phyloP scores from a whole-genome alignment of 805 yeast species.

The Cyberlindnera sargentensis region DNA sequence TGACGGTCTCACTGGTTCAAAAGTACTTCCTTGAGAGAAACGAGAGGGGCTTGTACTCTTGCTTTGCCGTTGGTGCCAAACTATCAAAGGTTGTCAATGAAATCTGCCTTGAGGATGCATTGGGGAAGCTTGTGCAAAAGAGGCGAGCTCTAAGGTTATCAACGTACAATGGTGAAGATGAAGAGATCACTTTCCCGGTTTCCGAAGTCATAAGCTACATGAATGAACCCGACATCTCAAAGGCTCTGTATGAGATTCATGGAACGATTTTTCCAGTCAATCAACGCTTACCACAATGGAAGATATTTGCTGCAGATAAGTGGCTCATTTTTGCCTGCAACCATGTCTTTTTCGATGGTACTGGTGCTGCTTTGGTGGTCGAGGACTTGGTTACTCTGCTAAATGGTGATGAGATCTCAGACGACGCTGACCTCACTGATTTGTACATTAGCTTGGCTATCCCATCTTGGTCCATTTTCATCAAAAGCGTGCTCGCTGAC shows the following conservation, averaged over 20 bases:
- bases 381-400: slow-evolving; percentile 5
- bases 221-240: background rate
- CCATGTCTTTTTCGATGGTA: slow-evolving; percentile 9
- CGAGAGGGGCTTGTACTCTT: slow-evolving; percentile 1
- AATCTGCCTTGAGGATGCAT: background rate
- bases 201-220: background rate
- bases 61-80: slow-evolving; percentile 5
- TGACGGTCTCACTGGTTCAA: background rate
- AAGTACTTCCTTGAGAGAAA: slow-evolving; percentile 5
- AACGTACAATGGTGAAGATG: background rate
- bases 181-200: background rate
- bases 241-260: slow-evolving; percentile 2
- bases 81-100: background rate
- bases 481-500: background rate
- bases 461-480: slow-evolving; percentile 1
- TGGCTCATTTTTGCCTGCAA: slow-evolving; percentile 9
- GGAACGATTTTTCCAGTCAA: background rate
- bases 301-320: background rate
- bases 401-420: slow-evolving; percentile 1
- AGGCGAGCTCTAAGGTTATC: slow-evolving; percentile 4
- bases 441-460: background rate
- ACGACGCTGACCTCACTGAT: slow-evolving; percentile 1
- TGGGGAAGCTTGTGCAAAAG: slow-evolving; percentile 1
- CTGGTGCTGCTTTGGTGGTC: slow-evolving; percentile 5
- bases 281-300: slow-evolving; percentile 3